These are phyloP conservation scores for Psidium friedrichsthalianum DNA, from an alignment of 345 rosid genomes.

Conservation along the genomic window DNA sequence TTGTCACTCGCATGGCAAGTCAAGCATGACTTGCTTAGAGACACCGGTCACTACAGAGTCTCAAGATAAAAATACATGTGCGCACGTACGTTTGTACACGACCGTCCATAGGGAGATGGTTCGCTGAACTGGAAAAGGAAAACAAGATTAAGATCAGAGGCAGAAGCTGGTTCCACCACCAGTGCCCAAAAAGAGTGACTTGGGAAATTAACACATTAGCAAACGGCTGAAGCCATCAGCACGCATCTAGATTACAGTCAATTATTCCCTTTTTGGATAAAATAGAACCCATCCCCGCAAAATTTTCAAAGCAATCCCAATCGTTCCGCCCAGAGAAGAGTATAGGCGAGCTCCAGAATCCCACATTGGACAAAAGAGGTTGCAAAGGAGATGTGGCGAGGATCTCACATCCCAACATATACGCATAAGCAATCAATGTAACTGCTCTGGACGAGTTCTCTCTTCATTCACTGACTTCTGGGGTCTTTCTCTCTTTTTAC, in stretches of 20 bases:
- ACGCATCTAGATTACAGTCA: background rate
- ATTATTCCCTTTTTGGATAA: background rate
- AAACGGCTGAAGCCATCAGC: background rate
- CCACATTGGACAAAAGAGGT: background rate
- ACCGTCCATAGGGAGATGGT: background rate
- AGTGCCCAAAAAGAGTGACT: background rate
- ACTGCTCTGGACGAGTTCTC: background rate
- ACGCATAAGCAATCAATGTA: background rate
- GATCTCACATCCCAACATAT: background rate
- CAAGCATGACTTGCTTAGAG: background rate
- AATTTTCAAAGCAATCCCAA: background rate
- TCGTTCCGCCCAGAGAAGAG: background rate
- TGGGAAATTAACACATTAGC: background rate
- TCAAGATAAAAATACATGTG: background rate
- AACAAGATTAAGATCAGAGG: background rate
- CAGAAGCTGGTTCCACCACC: background rate
- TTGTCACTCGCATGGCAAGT: background rate
- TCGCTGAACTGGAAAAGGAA: background rate
- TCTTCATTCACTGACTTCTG: slow-evolving; percentile 23
- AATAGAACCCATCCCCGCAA: background rate
- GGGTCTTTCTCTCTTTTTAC: slow-evolving; percentile 38
- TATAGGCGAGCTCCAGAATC: background rate
- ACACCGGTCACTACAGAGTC: background rate
- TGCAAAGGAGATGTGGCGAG: background rate
- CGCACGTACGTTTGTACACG: background rate